A percentile compares a stretch with the other conserved stretches of the same genome.
These are phyloP conservation scores for Leishmania major DNA, from an alignment of 208 protist genomes.

Conservation along the genomic window DNA sequence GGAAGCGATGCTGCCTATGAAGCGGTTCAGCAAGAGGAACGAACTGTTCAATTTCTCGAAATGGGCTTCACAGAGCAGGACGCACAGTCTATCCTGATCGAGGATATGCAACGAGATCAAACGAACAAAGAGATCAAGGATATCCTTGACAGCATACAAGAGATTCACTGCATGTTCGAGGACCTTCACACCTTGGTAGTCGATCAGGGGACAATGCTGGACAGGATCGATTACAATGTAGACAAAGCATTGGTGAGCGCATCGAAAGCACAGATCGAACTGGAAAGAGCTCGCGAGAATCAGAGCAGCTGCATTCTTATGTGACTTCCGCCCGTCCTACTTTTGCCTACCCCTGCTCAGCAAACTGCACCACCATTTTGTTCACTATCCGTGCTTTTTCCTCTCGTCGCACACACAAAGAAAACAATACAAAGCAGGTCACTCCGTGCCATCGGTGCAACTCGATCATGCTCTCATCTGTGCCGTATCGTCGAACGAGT, in stretches of 20 bases:
- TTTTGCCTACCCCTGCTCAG: constrained; percentile 10
- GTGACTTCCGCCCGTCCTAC: constrained; percentile 19
- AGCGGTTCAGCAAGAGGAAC: constrained; percentile 62
- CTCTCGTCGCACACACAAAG: not conserved
- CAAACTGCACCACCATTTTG: not conserved
- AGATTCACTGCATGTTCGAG: constrained; percentile 88
- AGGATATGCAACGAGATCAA: constrained; percentile 64
- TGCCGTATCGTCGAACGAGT: not conserved
- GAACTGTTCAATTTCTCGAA: constrained; percentile 64
- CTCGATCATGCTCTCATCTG: not conserved
- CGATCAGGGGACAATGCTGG: constrained; percentile 91
- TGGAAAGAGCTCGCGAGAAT: constrained; percentile 82
- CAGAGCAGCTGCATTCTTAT: constrained; percentile 63
- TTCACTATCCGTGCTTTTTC: not conserved
- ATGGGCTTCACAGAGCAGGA: constrained; percentile 85
- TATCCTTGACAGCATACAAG: constrained; percentile 80
- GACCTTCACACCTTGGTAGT: constrained; percentile 74
- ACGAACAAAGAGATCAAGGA: constrained; percentile 76
- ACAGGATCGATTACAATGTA: constrained; percentile 93
- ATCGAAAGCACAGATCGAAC: constrained; percentile 59
- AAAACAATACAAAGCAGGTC: not conserved
- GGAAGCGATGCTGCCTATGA: constrained; percentile 56
- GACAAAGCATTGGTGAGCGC: constrained; percentile 60
- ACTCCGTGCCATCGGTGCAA: not conserved
- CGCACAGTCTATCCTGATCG: constrained; percentile 70